Base-by-base conservation (phyloP, 2,329 filamentous ascomycete species). In the Penicillium brasilianum region DNA sequence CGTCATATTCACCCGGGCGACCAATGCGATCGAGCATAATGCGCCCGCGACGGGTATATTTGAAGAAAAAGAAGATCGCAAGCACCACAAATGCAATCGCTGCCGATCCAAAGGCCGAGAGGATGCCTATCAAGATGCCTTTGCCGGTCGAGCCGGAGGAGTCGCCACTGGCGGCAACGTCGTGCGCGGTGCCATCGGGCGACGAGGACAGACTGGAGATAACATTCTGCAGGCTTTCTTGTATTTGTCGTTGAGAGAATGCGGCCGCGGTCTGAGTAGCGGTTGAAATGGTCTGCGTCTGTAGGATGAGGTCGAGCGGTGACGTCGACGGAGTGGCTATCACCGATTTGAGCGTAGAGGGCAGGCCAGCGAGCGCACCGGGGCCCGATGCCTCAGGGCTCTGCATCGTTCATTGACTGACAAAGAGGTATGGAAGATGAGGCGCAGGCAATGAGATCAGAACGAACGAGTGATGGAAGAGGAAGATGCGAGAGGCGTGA, bases 21-120 rank as follows among this genome's bases (percentile, higher is more conserved):
- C 93, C 93, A 76, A 99, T 90, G 66, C 94, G 89, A 80, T 99
- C 95, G 69, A 99, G 86, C 65, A 98, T 87, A 73, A 99, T 97
- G 69, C 94, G 88, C 46, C 94, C 94, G 54, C 90, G 90, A 57
- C 85, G 87, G 39, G 94, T 97, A 77, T 96, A 96, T 79, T 91
- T 88, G 78, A 98, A 95, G 81, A 97, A 95, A 79, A 97, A 97
- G 75, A 98, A 88, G 73, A 95, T 81, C 57, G 90, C 83, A 70
- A 94, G 88, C 60, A 96, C 83, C 64, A 96, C 77, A 60, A 91
- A 89, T 64, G 96, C 92, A 60, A 97, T 83, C 34, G 91, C 87
- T 48, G 94, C 94, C 41, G 93, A 96, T 64, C 93, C 94, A 78
- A 98, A 94, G 14, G 94, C 96, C 41, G 93, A 97, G 64, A 97